Conservation (phyloP, 257 asterid species). For the Fraxinus americana region DNA sequence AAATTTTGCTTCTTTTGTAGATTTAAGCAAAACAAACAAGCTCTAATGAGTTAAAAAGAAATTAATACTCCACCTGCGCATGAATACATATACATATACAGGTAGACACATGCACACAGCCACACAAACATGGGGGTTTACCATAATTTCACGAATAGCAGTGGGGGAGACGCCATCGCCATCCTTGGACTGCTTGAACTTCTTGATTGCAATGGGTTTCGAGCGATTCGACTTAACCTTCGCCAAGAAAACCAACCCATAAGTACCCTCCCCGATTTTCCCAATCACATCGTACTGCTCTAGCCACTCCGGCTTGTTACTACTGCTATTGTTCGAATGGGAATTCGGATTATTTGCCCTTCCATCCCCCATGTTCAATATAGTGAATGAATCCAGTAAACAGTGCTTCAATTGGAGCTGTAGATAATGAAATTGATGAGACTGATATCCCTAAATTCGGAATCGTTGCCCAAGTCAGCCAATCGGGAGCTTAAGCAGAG, state of each 20-base stretch:
- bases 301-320: conserved; percentile 89
- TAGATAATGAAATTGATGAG: conserved; percentile 1
- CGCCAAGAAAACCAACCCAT: conserved; percentile 92
- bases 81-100: conserved; percentile 3
- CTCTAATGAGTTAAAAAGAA: background rate
- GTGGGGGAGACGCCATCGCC: conserved; percentile 99
- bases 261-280: conserved; percentile 95
- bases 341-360: conserved; percentile 40
- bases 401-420: background rate
- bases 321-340: conserved; percentile 24
- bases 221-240: conserved; percentile 76
- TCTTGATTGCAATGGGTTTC: conserved; percentile 90
- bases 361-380: conserved; percentile 49
- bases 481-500: background rate
- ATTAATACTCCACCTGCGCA: background rate
- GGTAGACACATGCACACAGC: background rate
- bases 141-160: conserved; percentile 99
- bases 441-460: background rate
- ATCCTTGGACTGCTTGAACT: conserved; percentile 97
- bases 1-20: background rate
- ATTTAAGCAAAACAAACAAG: background rate
- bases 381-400: conserved; percentile 7
- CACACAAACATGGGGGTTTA: conserved; percentile 16
- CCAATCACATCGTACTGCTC: conserved; percentile 94
- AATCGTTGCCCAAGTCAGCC: background rate